These are phyloP conservation scores for Monosporascus cannonballus DNA, from an alignment of 2,329 filamentous ascomycete species.

Conservation along the genomic window DNA sequence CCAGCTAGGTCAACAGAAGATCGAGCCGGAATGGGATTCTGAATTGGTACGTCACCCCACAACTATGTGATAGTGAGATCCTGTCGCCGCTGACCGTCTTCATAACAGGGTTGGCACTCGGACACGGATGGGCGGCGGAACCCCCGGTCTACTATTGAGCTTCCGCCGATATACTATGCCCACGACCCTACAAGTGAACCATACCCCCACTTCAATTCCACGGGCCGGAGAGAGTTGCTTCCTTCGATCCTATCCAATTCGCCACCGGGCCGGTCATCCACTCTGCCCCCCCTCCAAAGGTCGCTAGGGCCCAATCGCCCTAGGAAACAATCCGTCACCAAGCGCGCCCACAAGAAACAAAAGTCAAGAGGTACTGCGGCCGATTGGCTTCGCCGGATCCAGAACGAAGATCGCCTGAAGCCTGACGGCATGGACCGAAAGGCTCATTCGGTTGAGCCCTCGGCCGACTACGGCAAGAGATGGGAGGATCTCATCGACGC, in stretches of 20 bases:
- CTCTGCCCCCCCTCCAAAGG: constrained; percentile 75
- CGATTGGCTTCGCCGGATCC: constrained; percentile 54
- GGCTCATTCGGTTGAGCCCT: constrained; percentile 79
- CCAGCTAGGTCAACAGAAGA: constrained; percentile 72
- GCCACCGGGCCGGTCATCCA: constrained; percentile 81
- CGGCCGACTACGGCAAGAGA: constrained; percentile 75
- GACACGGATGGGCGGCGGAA: constrained; percentile 61
- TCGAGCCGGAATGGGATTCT: constrained; percentile 71
- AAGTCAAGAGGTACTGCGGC: constrained; percentile 66
- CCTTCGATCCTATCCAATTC: constrained; percentile 78
- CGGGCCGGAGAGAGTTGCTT: constrained; percentile 65
- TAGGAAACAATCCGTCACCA: constrained; percentile 80
- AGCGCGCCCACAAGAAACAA: constrained; percentile 75
- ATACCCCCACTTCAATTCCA: constrained; percentile 54
- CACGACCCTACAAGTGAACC: constrained; percentile 68
- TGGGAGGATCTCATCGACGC: constrained; percentile 98
- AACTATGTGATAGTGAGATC: constrained; percentile 1
- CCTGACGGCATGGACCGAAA: constrained; percentile 67
- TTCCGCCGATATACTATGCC: constrained; percentile 60
- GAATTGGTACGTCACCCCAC: constrained; percentile 55
- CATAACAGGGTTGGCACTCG: constrained; percentile 60
- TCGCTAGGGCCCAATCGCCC: constrained; percentile 65
- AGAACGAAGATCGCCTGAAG: constrained; percentile 60
- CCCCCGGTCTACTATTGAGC: constrained; percentile 62
- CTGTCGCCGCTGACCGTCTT: constrained; percentile 13